phyloP scores from a whole-genome alignment of 164 flowering plant genomes.

The Santalum album region DNA sequence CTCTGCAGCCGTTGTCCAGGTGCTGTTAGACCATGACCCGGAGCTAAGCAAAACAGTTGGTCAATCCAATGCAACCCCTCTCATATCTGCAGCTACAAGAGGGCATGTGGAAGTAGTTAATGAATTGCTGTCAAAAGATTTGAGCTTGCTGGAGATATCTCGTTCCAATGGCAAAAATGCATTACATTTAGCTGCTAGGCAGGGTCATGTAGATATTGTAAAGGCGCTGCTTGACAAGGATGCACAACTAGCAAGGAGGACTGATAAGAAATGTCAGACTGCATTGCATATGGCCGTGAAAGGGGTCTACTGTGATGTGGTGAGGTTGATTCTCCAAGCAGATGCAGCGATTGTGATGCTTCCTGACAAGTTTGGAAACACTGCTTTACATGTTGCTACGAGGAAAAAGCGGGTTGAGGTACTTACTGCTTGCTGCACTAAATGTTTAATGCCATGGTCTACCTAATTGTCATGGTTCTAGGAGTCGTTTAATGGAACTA shows the following conservation, averaged over 20 bases:
- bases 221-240: conserved; percentile 42
- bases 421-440: conserved; percentile 1
- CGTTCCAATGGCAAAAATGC: conserved; percentile 64
- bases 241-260: conserved; percentile 44
- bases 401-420: conserved; percentile 57
- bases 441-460: not conserved
- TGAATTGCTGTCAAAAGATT: conserved; percentile 41
- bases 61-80: conserved; percentile 54
- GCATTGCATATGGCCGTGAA: conserved; percentile 67
- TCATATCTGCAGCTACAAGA: conserved; percentile 52
- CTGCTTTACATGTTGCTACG: conserved; percentile 53
- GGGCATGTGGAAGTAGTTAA: conserved; percentile 47
- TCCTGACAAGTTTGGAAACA: conserved; percentile 52
- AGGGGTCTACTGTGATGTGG: conserved; percentile 43
- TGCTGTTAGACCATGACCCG: conserved; percentile 45
- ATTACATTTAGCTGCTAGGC: conserved; percentile 53
- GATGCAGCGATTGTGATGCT: conserved; percentile 54
- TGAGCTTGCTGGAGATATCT: conserved; percentile 35
- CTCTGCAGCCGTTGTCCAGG: conserved; percentile 52
- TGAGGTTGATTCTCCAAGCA: conserved; percentile 39
- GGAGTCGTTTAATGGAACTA: too few relatives aligned
- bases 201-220: conserved; percentile 56
- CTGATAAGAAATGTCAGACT: conserved; percentile 61
- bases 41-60: conserved; percentile 42
- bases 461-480: too few relatives aligned